These are phyloP conservation scores for Urostyla sp. DNA, from an alignment of 73 alveolate genomes.

Conservation along the genomic window DNA sequence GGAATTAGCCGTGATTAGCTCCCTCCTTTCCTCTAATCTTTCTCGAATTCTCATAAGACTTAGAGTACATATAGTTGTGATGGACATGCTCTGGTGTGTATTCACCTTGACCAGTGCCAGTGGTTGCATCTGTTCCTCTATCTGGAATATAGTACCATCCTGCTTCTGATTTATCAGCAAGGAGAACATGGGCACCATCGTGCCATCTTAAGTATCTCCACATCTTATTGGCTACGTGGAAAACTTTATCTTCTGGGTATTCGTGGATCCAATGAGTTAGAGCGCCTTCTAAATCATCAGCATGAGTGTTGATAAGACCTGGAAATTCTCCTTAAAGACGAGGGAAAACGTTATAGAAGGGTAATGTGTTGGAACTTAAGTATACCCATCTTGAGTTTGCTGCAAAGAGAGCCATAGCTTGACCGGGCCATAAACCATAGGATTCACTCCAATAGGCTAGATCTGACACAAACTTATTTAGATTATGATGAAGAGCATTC, in stretches of 20 bases:
- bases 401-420: slow-evolving; percentile 82
- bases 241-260: slow-evolving; percentile 55
- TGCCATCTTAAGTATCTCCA: slow-evolving; percentile 75
- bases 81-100: slow-evolving; percentile 79
- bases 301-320: slow-evolving; percentile 65
- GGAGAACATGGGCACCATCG: slow-evolving; percentile 84
- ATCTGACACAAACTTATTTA: slow-evolving; percentile 36
- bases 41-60: slow-evolving; percentile 57
- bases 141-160: slow-evolving; percentile 77
- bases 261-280: slow-evolving; percentile 84
- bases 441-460: slow-evolving; percentile 65
- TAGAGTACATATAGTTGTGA: slow-evolving; percentile 55
- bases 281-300: slow-evolving; percentile 72
- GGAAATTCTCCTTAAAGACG: slow-evolving; percentile 81
- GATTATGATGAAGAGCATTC: slow-evolving; percentile 60
- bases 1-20: slow-evolving; percentile 62
- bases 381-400: slow-evolving; percentile 89
- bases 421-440: slow-evolving; percentile 90
- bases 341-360: slow-evolving; percentile 86
- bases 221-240: slow-evolving; percentile 58
- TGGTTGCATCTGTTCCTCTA: slow-evolving; percentile 61
- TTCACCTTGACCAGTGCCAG: slow-evolving; percentile 64
- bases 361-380: slow-evolving; percentile 84
- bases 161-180: slow-evolving; percentile 82
- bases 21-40: slow-evolving; percentile 67